Evolutionary conservation across 148 eudicot species (phyloP).

Genomic region (Arctostaphylos glauca): DNA sequence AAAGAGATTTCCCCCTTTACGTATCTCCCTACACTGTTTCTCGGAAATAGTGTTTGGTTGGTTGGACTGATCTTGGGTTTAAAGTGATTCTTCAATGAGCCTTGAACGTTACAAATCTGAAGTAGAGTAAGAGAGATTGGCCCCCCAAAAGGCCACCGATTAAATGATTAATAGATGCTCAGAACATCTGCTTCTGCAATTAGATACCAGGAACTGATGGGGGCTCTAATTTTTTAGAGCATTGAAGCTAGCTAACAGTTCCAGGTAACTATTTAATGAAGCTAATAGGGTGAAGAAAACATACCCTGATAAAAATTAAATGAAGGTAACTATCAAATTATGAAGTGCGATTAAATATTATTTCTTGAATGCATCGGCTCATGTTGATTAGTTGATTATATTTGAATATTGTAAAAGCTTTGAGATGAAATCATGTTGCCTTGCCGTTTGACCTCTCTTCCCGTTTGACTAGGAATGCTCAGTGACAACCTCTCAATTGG

Average conservation of each 20-base stretch:
- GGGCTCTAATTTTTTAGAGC: not conserved
- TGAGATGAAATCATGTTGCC: not conserved
- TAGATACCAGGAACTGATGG: not conserved
- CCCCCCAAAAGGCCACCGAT: too few species aligned
- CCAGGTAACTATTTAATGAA: not conserved
- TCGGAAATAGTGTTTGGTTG: not conserved
- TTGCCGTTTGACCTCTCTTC: not conserved
- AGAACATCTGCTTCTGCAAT: too few species aligned
- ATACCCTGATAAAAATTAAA: not conserved
- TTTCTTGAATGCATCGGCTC: not conserved
- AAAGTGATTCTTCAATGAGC: too few species aligned
- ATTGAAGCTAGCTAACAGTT: not conserved
- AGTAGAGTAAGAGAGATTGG: too few species aligned
- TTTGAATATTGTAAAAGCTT: not conserved
- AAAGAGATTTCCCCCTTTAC: not conserved
- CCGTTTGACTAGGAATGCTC: too few species aligned
- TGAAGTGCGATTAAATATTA: not conserved
- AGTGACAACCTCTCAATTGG: too few species aligned
- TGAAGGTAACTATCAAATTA: not conserved
- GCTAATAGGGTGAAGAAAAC: not conserved
- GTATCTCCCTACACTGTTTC: not conserved
- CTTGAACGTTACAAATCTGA: too few species aligned
- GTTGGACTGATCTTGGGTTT: too few species aligned
- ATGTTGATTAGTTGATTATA: not conserved
- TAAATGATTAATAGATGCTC: too few species aligned